Evolutionary conservation across 2,329 filamentous ascomycete species (phyloP).

Genomic region (Neocatenulostroma microsporum): DNA sequence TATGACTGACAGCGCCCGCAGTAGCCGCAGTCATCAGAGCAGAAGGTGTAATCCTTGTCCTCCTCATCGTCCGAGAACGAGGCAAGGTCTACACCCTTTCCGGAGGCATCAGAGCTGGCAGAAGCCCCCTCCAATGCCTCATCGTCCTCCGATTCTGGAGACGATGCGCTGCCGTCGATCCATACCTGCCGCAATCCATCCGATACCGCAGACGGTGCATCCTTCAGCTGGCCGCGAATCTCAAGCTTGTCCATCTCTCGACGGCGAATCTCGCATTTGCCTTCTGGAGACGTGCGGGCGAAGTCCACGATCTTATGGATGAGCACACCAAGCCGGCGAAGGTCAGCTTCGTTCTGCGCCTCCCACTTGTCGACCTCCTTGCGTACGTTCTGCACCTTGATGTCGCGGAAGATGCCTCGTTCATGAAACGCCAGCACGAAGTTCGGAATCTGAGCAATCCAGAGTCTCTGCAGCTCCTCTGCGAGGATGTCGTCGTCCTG

Average conservation of each 20-base stretch:
- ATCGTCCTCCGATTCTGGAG: constrained; percentile 5
- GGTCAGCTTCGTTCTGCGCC: neutral
- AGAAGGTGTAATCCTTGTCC: constrained; percentile 13
- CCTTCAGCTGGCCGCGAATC: constrained; percentile 20
- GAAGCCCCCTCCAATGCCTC: neutral
- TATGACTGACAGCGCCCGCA: constrained; percentile 8
- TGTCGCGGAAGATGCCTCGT: constrained; percentile 35
- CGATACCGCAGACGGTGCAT: constrained; percentile 5
- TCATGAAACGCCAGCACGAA: constrained; percentile 47
- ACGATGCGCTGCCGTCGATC: neutral
- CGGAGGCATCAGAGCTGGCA: constrained; percentile 2
- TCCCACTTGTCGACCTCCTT: constrained; percentile 38
- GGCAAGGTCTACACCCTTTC: constrained; percentile 5
- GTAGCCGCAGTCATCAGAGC: constrained; percentile 11
- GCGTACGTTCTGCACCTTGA: constrained; percentile 33
- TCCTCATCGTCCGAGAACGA: constrained; percentile 10
- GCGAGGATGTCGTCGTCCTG: constrained; percentile 29
- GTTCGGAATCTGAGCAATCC: constrained; percentile 45
- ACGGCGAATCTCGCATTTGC: constrained; percentile 30
- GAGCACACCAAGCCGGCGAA: constrained; percentile 20
- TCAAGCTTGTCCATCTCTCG: constrained; percentile 28
- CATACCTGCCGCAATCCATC: constrained; percentile 7
- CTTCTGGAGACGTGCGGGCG: constrained; percentile 15
- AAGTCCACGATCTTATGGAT: constrained; percentile 27
- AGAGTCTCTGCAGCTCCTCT: constrained; percentile 41